These are phyloP conservation scores for Chernovozyma aurita DNA, from an alignment of 1,139 yeast species.

Conservation along the genomic window DNA sequence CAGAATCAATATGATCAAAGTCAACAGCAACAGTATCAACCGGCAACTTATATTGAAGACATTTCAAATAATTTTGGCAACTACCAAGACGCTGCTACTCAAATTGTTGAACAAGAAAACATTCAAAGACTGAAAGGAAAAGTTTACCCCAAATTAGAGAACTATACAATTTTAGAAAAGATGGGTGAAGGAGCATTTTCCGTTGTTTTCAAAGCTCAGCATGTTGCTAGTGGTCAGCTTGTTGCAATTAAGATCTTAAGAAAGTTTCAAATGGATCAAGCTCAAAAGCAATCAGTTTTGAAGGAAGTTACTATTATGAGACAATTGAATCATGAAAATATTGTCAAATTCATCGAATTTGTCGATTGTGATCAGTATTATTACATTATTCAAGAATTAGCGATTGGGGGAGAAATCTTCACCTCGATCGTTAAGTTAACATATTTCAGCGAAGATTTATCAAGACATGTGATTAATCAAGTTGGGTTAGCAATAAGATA, in stretches of 20 bases:
- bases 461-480: constrained; percentile 49
- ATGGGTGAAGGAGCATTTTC: constrained; percentile 96
- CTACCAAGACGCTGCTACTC: constrained; percentile 52
- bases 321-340: constrained; percentile 46
- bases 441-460: constrained; percentile 50
- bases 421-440: constrained; percentile 54
- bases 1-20: neutral
- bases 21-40: constrained; percentile 2
- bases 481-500: constrained; percentile 48
- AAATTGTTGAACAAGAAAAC: constrained; percentile 61
- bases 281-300: constrained; percentile 50
- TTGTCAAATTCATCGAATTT: constrained; percentile 45
- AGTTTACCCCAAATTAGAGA: constrained; percentile 41
- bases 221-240: constrained; percentile 37
- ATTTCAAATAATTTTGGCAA: neutral
- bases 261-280: constrained; percentile 50
- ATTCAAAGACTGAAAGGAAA: constrained; percentile 28
- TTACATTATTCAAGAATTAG: constrained; percentile 51
- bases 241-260: constrained; percentile 68
- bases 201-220: constrained; percentile 71
- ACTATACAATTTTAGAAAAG: constrained; percentile 56
- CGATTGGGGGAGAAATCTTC: constrained; percentile 54
- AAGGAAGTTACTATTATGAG: constrained; percentile 60
- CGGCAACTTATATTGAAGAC: neutral
- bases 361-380: constrained; percentile 46